A percentile compares a stretch with the other conserved stretches of the same genome.
Evolutionary conservation across 2,329 filamentous ascomycete genomes (phyloP).

Genomic region (Emmonsiellopsis sp.): DNA sequence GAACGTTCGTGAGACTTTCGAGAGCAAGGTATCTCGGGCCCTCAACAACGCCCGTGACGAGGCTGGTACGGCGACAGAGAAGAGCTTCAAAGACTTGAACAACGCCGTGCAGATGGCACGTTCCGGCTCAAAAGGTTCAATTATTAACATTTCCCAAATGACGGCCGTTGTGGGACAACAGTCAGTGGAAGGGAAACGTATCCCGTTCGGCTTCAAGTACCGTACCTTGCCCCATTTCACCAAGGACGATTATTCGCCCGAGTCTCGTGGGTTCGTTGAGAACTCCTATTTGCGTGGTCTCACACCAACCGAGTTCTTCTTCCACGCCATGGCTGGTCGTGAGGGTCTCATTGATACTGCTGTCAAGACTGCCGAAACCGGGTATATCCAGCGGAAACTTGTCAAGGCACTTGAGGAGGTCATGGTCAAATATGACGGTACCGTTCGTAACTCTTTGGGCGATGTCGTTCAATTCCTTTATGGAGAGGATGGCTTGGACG

Average conservation of each 20-base stretch:
- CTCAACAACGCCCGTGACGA: conserved; percentile 94
- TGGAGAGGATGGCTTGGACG: conserved; percentile 93
- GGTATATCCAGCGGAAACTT: conserved; percentile 96
- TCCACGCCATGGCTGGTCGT: conserved; percentile 99
- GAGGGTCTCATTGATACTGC: conserved; percentile 99
- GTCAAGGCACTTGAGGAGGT: conserved; percentile 98
- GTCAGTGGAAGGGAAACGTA: conserved; percentile 96
- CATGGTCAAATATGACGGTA: conserved; percentile 95
- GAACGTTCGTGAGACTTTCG: conserved; percentile 97
- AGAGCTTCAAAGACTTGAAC: conserved; percentile 89
- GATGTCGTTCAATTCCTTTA: conserved; percentile 97
- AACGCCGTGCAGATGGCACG: conserved; percentile 94
- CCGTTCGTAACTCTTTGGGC: conserved; percentile 89
- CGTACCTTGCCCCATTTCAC: conserved; percentile 94
- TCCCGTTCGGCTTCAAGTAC: conserved; percentile 98
- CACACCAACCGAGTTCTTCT: conserved; percentile 95
- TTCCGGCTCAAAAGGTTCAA: conserved; percentile 95
- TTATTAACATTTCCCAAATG: conserved; percentile 99
- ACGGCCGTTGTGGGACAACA: conserved; percentile 95
- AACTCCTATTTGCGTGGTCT: conserved; percentile 96
- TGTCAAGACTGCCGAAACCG: conserved; percentile 97
- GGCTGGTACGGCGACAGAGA: conserved; percentile 84
- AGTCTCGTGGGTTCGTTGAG: conserved; percentile 94
- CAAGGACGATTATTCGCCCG: conserved; percentile 97
- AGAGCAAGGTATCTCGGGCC: conserved; percentile 90